Evolutionary conservation across 2,329 filamentous ascomycete species (phyloP).

Genomic region (Ascochyta clinopodiicola): DNA sequence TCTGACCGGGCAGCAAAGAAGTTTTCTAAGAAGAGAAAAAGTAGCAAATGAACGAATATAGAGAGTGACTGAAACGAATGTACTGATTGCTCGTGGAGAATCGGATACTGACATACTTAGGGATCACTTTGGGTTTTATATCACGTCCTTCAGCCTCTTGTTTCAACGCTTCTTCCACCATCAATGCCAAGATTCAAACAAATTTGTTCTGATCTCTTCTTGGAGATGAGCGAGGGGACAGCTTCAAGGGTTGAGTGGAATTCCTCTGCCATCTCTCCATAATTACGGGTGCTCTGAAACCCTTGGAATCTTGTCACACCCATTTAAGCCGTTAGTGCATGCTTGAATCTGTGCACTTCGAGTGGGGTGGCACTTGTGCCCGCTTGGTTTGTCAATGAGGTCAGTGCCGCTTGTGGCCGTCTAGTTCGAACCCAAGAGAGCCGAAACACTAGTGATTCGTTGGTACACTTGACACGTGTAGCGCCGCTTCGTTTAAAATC

Average conservation of each 20-base stretch:
- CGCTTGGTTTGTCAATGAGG: neutral
- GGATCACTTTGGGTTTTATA: conserved; percentile 1
- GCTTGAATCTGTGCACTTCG: neutral
- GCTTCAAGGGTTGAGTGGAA: neutral
- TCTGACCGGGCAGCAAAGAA: conserved; percentile 16
- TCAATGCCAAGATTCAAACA: neutral
- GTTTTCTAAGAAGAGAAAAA: conserved; percentile 10
- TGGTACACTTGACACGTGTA: neutral
- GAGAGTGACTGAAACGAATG: conserved; percentile 10
- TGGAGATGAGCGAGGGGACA: conserved; percentile 5
- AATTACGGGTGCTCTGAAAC: conserved; percentile 6
- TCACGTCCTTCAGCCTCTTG: neutral
- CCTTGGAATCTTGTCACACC: neutral
- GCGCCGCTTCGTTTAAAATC: neutral
- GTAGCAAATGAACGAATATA: conserved; percentile 9
- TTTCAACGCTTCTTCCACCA: neutral
- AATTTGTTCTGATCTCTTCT: neutral
- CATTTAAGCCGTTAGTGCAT: neutral
- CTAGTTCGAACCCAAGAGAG: conserved; percentile 4
- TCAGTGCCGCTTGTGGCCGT: neutral
- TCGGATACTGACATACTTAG: neutral
- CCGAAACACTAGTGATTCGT: neutral
- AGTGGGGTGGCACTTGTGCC: neutral
- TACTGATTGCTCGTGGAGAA: neutral
- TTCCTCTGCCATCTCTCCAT: neutral